Base-by-base conservation (phyloP, 805 yeast species). In the Schwanniomyces pseudopolymorphus region DNA sequence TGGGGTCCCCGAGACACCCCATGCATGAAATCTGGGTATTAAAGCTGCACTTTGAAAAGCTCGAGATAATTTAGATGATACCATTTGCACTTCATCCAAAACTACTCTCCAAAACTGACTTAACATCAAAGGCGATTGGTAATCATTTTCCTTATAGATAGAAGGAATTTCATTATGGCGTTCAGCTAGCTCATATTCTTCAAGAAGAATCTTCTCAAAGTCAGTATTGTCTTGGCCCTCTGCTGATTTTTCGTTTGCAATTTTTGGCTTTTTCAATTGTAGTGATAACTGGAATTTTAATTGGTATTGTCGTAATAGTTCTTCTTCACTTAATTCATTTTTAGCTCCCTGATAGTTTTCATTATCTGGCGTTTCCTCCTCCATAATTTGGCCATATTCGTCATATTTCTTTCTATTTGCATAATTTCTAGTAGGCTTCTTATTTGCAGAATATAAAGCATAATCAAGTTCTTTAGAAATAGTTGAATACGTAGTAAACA, bases 1-100 rank as follows among this genome's bases (percentile, higher is more conserved):
- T 0, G 97, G 96, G 0, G 99, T 94, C 5, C 99, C 99, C 0
- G 96, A 88, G 0, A 91, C 97, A 13, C 96, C 97, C 98, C 98
- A 94, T 0, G 96, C 83, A 66, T 94, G 97, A 39, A 81, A 79
- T 43, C 96, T 74, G 4, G 96, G 92, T 21, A 94, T 79, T 31
- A 87, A 68, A 2, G 87, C 73, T 0, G 96, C 89, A 46, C 90
- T 87, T 46, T 79, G 82, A 17, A 96, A 89, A 1, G 94, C 89
- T 43, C 87, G 80, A 0, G 92, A 80, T 3, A 81, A 75, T 19
- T 84, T 84, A 3, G 79, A 77, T 6, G 89, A 83, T 3, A 94
- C 86, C 91, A 91, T 87, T 66, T 94, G 99, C 1, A 89, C 98
- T 63, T 94, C 99, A 68, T 94, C 99, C 33, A 94, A 67, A 0